These are phyloP conservation scores for Pestalotiopsis sp. DNA, from an alignment of 2,329 filamentous ascomycete species.

Conservation along the genomic window DNA sequence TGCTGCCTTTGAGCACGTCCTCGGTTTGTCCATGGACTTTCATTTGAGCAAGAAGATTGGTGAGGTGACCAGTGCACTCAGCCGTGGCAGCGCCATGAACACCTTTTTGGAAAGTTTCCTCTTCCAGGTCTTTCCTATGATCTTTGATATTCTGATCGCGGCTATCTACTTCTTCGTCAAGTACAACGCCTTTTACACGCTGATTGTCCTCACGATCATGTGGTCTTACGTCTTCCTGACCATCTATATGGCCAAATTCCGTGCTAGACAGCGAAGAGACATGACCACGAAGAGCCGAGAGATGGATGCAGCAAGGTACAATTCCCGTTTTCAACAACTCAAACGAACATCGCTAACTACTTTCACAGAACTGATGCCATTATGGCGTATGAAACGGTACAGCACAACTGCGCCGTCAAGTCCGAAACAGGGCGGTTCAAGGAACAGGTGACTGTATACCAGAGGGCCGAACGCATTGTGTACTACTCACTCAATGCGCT, in stretches of 20 bases:
- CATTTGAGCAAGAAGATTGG: constrained; percentile 55
- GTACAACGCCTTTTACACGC: constrained; percentile 51
- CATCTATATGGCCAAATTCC: constrained; percentile 52
- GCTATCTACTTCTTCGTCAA: constrained; percentile 47
- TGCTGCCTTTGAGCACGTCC: constrained; percentile 51
- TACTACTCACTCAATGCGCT: constrained; percentile 59
- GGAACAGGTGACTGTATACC: constrained; percentile 58
- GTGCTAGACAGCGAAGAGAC: constrained; percentile 44
- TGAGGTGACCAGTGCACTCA: constrained; percentile 53
- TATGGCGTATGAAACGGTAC: constrained; percentile 59
- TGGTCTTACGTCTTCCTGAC: constrained; percentile 54
- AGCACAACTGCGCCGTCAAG: constrained; percentile 65
- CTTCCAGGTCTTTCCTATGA: constrained; percentile 54
- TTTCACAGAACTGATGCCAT: constrained; percentile 45
- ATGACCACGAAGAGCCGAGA: constrained; percentile 48
- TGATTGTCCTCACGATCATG: constrained; percentile 51
- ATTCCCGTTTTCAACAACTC: background rate
- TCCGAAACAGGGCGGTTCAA: constrained; percentile 62
- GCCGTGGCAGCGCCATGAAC: constrained; percentile 50
- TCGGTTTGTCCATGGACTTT: constrained; percentile 51
- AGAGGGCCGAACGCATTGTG: constrained; percentile 60
- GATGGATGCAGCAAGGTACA: constrained; percentile 50
- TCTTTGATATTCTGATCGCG: constrained; percentile 52
- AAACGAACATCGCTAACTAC: background rate
- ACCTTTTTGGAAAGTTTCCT: constrained; percentile 51